Conservation (phyloP, 2,329 filamentous ascomycete species). For the Fusarium cyanostomum region DNA sequence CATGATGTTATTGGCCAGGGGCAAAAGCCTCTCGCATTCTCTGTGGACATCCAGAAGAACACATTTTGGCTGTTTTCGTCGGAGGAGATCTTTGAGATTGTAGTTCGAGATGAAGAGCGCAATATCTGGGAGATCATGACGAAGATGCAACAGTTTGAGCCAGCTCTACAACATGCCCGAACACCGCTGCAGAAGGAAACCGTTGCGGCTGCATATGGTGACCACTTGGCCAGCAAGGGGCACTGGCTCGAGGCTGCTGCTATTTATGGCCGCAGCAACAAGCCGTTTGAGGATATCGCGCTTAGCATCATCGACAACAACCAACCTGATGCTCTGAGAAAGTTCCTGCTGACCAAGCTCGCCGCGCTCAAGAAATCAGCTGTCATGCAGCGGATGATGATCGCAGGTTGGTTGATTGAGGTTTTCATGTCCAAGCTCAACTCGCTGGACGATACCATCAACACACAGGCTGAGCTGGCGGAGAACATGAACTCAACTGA, state of each 20-base stretch:
- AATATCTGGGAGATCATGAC: slow-evolving; percentile 97
- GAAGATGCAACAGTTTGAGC: slow-evolving; percentile 85
- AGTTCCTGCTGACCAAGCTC: slow-evolving; percentile 88
- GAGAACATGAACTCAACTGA: slow-evolving; percentile 77
- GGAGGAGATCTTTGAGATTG: slow-evolving; percentile 92
- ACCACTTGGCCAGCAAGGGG: slow-evolving; percentile 83
- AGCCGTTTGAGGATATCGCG: slow-evolving; percentile 95
- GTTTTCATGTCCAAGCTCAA: slow-evolving; percentile 98
- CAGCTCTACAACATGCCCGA: slow-evolving; percentile 85
- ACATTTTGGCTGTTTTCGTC: slow-evolving; percentile 97
- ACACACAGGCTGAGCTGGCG: slow-evolving; percentile 83
- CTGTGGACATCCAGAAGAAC: slow-evolving; percentile 91
- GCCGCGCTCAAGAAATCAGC: slow-evolving; percentile 81
- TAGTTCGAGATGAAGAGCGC: slow-evolving; percentile 87
- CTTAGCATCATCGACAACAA: slow-evolving; percentile 88
- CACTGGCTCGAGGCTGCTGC: slow-evolving; percentile 86
- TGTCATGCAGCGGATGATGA: slow-evolving; percentile 93
- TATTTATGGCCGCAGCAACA: slow-evolving; percentile 94
- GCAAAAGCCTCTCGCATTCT: slow-evolving; percentile 82
- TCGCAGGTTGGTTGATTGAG: slow-evolving; percentile 94
- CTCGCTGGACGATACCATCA: slow-evolving; percentile 90
- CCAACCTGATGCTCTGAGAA: slow-evolving; percentile 89
- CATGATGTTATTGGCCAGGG: slow-evolving; percentile 84
- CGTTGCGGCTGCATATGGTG: slow-evolving; percentile 90
- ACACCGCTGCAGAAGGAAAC: slow-evolving; percentile 85